These are phyloP conservation scores for Escallonia herrerae DNA, from an alignment of 129 eudicot genomes.

Conservation along the genomic window DNA sequence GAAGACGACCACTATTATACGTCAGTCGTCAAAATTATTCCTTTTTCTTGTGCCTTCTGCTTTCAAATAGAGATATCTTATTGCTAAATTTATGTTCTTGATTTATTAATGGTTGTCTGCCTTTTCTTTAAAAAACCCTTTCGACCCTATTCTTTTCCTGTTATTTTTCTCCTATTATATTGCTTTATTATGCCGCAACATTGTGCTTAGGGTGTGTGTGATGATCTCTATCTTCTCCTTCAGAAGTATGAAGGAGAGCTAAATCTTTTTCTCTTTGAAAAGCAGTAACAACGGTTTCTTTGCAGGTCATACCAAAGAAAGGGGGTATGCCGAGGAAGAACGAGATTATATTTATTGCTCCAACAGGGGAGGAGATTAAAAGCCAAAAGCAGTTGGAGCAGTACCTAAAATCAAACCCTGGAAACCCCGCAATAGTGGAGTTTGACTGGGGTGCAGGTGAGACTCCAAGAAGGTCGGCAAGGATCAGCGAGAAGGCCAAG, in stretches of 20 bases:
- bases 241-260: neutral
- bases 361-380: conserved; percentile 63
- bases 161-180: neutral
- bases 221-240: neutral
- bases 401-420: conserved; percentile 64
- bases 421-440: conserved; percentile 48
- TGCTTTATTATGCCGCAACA: no score
- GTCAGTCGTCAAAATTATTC: no score
- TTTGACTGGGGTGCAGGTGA: conserved; percentile 87
- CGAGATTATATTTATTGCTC: conserved; percentile 54
- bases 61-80: neutral
- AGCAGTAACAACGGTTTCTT: neutral
- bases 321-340: conserved; percentile 54
- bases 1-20: no score
- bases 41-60: neutral
- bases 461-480: conserved; percentile 65
- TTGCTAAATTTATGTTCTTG: no score
- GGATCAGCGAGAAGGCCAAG: conserved; percentile 59
- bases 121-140: neutral
- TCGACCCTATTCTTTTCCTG: neutral
- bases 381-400: conserved; percentile 51
- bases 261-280: neutral
- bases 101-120: neutral
- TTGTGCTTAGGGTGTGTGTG: neutral
- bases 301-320: conserved; percentile 52